phyloP scores from a whole-genome alignment of 192 early-diverging fungal genomes.

The Phycomyces nitens region DNA sequence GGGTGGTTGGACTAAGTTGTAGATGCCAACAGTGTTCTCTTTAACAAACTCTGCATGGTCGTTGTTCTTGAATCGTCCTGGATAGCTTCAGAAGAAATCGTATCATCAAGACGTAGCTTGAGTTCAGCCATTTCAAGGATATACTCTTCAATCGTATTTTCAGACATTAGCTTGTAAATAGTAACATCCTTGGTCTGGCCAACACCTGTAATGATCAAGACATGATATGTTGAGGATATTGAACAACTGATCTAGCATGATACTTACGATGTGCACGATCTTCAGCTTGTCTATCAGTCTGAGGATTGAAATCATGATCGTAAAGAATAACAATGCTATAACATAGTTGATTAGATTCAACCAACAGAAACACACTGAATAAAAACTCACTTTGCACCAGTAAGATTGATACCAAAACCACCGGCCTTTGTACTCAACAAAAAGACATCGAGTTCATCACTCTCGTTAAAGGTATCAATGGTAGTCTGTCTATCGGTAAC shows the following conservation, averaged over 20 bases:
- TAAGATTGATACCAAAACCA: slow-evolving; percentile 80
- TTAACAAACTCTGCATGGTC: not conserved
- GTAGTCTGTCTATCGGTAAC: slow-evolving; percentile 65
- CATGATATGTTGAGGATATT: too few relatives aligned
- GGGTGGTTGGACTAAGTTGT: not conserved
- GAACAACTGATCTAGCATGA: too few relatives aligned
- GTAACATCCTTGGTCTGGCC: slow-evolving; percentile 81
- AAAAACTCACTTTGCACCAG: slow-evolving; percentile 55
- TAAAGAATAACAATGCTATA: slow-evolving; percentile 65
- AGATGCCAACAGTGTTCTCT: not conserved
- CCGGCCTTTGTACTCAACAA: slow-evolving; percentile 77
- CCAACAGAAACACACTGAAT: not conserved
- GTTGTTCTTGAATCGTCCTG: slow-evolving; percentile 26
- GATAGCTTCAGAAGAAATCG: slow-evolving; percentile 26
- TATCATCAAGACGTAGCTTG: slow-evolving; percentile 61
- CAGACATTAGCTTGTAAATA: slow-evolving; percentile 66
- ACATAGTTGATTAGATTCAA: not conserved
- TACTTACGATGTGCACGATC: slow-evolving; percentile 76
- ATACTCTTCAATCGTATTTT: slow-evolving; percentile 67
- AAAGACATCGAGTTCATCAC: slow-evolving; percentile 54
- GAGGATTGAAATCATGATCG: slow-evolving; percentile 85
- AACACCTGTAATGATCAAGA: slow-evolving; percentile 43
- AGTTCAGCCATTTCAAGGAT: slow-evolving; percentile 56
- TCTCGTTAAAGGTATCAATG: slow-evolving; percentile 78
- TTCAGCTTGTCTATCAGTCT: slow-evolving; percentile 80